A percentile compares a stretch with the other conserved stretches of the same genome.
phyloP scores from a whole-genome alignment of 2,329 filamentous ascomycete genomes.

The Pseudocercospora vitis region DNA sequence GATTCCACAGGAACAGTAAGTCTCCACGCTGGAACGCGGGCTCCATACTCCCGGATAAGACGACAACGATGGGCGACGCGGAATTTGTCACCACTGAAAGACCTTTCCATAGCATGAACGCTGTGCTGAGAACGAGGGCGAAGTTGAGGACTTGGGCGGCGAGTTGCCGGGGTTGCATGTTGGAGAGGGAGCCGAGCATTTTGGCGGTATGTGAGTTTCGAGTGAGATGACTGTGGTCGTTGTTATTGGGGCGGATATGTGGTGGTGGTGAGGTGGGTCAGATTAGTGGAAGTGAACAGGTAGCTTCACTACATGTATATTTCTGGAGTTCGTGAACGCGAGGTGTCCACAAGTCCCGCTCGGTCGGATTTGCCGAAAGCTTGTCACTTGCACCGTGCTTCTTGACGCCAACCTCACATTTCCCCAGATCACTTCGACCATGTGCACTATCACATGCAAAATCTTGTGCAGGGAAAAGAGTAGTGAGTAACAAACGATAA shows the following conservation, averaged over 20 bases:
- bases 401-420: too few relatives aligned
- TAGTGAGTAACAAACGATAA: too few relatives aligned
- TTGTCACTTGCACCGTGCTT: neutral
- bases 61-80: slow-evolving; percentile 70
- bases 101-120: slow-evolving; percentile 91
- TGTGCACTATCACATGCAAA: too few relatives aligned
- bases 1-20: slow-evolving; percentile 74
- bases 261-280: neutral
- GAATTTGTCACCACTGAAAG: slow-evolving; percentile 73
- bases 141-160: slow-evolving; percentile 86
- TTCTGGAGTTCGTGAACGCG: neutral
- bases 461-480: too few relatives aligned
- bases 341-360: neutral
- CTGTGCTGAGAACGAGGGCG: slow-evolving; percentile 82
- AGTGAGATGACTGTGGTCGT: neutral
- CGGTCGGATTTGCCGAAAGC: neutral
- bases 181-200: slow-evolving; percentile 68
- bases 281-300: neutral
- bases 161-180: slow-evolving; percentile 73
- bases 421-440: too few relatives aligned
- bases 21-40: slow-evolving; percentile 79
- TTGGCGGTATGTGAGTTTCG: slow-evolving; percentile 26
- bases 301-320: too few relatives aligned
- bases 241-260: neutral
- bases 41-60: slow-evolving; percentile 83